A percentile compares a stretch with the other conserved stretches of the same genome.
These are phyloP conservation scores for Musa schizocarpa DNA, from an alignment of 176 grass and related monocot species.

Conservation along the genomic window DNA sequence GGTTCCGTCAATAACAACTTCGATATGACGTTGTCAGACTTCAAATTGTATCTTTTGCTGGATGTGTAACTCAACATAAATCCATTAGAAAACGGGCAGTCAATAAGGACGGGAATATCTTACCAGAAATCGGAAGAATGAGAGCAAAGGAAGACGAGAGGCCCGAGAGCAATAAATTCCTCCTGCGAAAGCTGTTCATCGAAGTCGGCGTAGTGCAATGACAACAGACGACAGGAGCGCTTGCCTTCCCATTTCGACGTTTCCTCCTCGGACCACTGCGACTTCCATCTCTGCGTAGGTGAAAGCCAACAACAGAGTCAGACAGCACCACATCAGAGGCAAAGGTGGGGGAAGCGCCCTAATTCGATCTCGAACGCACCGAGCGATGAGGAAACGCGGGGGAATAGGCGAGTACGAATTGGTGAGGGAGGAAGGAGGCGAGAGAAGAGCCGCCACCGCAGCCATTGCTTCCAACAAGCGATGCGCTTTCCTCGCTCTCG, in stretches of 20 bases:
- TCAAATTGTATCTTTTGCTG: no score
- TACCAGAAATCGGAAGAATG: slow-evolving; percentile 40
- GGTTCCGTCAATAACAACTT: no score
- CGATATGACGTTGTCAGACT: no score
- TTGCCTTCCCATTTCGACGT: neutral
- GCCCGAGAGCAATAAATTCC: slow-evolving; percentile 54
- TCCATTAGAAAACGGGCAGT: no score
- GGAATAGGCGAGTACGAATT: slow-evolving; percentile 12
- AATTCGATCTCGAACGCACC: neutral
- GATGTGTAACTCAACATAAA: no score
- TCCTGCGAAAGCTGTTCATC: slow-evolving; percentile 37
- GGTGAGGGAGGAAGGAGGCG: slow-evolving; percentile 18
- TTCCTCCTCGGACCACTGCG: neutral
- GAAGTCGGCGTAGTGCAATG: slow-evolving; percentile 16
- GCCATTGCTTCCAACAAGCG: neutral
- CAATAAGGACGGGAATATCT: neutral
- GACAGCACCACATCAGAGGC: neutral
- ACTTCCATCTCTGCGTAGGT: neutral
- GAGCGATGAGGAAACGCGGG: neutral
- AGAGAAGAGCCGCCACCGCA: slow-evolving; percentile 29
- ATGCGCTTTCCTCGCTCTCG: no score
- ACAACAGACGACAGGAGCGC: slow-evolving; percentile 23
- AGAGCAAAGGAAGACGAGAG: slow-evolving; percentile 43
- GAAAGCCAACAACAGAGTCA: neutral
- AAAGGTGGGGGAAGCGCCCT: neutral